phyloP scores from a whole-genome alignment of 441 rosid species.

The Populus trichocarpa region DNA sequence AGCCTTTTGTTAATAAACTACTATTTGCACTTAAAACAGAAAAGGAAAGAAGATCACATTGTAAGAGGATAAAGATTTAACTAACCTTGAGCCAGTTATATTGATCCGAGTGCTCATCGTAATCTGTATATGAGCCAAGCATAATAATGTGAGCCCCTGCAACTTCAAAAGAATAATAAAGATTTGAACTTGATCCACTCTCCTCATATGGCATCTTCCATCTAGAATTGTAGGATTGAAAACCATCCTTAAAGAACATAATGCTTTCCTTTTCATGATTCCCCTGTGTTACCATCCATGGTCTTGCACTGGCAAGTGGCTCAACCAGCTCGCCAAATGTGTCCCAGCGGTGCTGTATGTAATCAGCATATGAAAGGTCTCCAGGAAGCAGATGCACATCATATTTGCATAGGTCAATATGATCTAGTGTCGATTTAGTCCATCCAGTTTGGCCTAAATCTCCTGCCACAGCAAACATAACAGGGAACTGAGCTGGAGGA shows the following conservation, averaged over 20 bases:
- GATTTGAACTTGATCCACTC: constrained; percentile 89
- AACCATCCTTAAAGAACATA: constrained; percentile 61
- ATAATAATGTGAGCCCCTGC: constrained; percentile 77
- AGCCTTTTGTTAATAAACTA: background rate
- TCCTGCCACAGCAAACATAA: constrained; percentile 86
- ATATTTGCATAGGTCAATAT: constrained; percentile 69
- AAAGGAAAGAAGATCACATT: background rate
- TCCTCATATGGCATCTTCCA: constrained; percentile 96
- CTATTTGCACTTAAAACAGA: background rate
- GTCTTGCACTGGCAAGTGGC: constrained; percentile 91
- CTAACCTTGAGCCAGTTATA: constrained; percentile 84
- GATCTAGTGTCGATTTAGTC: constrained; percentile 91
- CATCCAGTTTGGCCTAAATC: constrained; percentile 98
- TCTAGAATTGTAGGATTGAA: constrained; percentile 73
- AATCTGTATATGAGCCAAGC: constrained; percentile 89
- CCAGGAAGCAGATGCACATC: constrained; percentile 89
- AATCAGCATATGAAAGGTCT: constrained; percentile 93
- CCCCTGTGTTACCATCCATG: constrained; percentile 99
- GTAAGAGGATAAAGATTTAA: background rate
- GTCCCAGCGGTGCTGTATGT: constrained; percentile 83
- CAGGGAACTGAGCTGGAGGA: constrained; percentile 70
- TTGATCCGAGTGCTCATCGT: constrained; percentile 65
- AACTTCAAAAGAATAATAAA: constrained; percentile 90
- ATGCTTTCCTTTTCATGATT: constrained; percentile 87
- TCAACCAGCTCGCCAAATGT: constrained; percentile 83